These are phyloP conservation scores for Sclerospora graminicola DNA, from an alignment of 352 stramenopile species.

Conservation along the genomic window DNA sequence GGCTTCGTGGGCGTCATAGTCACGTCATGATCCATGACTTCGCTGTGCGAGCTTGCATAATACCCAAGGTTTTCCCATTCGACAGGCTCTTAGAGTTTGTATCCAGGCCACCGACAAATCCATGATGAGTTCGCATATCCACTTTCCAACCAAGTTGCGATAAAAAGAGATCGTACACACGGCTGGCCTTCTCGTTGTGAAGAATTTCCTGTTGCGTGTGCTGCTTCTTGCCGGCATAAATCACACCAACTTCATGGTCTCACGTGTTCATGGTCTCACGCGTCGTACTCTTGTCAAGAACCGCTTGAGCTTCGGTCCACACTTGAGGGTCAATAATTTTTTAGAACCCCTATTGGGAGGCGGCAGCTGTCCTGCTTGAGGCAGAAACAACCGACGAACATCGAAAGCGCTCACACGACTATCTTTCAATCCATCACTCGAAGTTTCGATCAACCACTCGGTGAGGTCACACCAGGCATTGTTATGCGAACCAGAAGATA, in stretches of 20 bases:
- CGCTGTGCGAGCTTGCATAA: constrained; percentile 71
- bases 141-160: constrained; percentile 74
- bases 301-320: constrained; percentile 61
- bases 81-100: constrained; percentile 73
- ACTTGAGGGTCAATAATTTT: constrained; percentile 43
- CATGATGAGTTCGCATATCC: constrained; percentile 48
- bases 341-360: constrained; percentile 45
- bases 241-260: constrained; percentile 86
- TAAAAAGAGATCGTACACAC: constrained; percentile 59
- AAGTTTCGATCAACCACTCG: constrained; percentile 25
- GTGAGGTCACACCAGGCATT: constrained; percentile 24
- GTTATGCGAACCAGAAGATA: constrained; percentile 32
- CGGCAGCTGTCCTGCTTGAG: constrained; percentile 56
- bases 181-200: constrained; percentile 57
- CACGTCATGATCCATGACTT: constrained; percentile 83
- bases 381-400: constrained; percentile 74
- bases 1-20: constrained; percentile 82
- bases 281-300: constrained; percentile 83
- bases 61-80: constrained; percentile 64
- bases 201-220: constrained; percentile 71
- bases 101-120: constrained; percentile 70
- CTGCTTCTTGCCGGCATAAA: constrained; percentile 73
- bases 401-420: constrained; percentile 58
- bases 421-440: constrained; percentile 18
- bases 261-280: no score